These are phyloP conservation scores for Pulveroboletus sp. DNA, from an alignment of 768 basidiomycete species.

Conservation along the genomic window DNA sequence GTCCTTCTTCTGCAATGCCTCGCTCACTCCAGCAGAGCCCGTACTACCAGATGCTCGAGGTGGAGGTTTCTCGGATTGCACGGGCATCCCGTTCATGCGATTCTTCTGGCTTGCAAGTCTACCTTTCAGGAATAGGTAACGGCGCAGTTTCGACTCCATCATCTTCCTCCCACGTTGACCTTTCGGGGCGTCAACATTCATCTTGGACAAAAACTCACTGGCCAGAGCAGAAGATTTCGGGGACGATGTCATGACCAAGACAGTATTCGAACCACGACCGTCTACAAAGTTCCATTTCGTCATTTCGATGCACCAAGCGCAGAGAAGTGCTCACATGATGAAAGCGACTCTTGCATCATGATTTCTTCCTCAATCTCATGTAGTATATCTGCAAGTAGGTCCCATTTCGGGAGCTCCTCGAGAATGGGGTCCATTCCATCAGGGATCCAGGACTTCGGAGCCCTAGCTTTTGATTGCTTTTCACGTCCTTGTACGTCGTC, in stretches of 20 bases:
- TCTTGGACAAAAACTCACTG: constrained; percentile 68
- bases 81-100: constrained; percentile 1
- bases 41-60: constrained; percentile 17
- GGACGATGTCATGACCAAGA: constrained; percentile 87
- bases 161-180: constrained; percentile 66
- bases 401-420: constrained; percentile 96
- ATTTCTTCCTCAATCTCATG: constrained; percentile 90
- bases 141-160: constrained; percentile 72
- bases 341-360: constrained; percentile 49
- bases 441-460: constrained; percentile 53
- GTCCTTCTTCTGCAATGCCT: constrained; percentile 76
- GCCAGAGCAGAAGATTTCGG: constrained; percentile 68
- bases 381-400: constrained; percentile 73
- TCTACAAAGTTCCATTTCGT: constrained; percentile 16
- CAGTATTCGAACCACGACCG: constrained; percentile 59
- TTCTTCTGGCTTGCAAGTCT: constrained; percentile 31
- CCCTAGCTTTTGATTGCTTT: constrained; percentile 5
- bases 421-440: constrained; percentile 77
- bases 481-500: constrained; percentile 45
- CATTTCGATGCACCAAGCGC: not conserved
- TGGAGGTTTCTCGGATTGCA: not conserved
- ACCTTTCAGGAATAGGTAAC: constrained; percentile 81
- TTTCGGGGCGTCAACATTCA: constrained; percentile 51
- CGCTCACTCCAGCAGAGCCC: constrained; percentile 42
- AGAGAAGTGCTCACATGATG: constrained; percentile 12